Evolutionary conservation across 148 eudicot genomes (phyloP).

Genomic region (Chenopodium suecicum): DNA sequence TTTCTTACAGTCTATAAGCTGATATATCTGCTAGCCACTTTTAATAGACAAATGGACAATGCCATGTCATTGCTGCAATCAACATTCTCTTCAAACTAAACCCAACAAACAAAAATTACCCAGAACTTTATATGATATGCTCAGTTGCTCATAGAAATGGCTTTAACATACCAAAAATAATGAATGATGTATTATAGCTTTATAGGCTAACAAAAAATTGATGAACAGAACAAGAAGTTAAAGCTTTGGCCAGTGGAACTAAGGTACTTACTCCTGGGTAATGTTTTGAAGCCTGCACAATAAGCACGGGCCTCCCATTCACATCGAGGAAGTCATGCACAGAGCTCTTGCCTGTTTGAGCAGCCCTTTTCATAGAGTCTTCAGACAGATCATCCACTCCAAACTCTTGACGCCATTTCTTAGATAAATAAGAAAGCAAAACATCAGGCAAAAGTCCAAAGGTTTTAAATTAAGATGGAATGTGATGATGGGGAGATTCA

Average conservation of each 20-base stretch:
- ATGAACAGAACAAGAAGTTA: conserved; percentile 5
- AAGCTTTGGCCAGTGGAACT: conserved; percentile 5
- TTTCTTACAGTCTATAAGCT: background rate
- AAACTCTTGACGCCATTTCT: conserved; percentile 92
- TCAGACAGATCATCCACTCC: conserved; percentile 78
- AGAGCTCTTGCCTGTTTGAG: conserved; percentile 75
- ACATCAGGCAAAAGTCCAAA: conserved; percentile 16
- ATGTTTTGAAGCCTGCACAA: conserved; percentile 85
- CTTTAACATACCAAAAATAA: background rate
- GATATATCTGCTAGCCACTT: background rate
- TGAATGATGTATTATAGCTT: background rate
- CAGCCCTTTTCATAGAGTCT: conserved; percentile 57
- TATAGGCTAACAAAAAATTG: background rate
- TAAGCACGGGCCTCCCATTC: conserved; percentile 66
- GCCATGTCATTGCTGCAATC: background rate
- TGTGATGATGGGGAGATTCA: background rate
- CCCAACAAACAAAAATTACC: background rate
- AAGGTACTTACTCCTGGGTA: conserved; percentile 55
- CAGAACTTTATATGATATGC: background rate
- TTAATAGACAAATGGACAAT: background rate
- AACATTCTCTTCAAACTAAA: background rate
- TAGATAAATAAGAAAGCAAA: conserved; percentile 26
- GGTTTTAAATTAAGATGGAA: background rate
- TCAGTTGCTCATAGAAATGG: background rate
- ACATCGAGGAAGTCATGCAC: conserved; percentile 76